Evolutionary conservation across 495 filamentous ascomycete genomes (phyloP).

Genomic region (Xylaria venustula): DNA sequence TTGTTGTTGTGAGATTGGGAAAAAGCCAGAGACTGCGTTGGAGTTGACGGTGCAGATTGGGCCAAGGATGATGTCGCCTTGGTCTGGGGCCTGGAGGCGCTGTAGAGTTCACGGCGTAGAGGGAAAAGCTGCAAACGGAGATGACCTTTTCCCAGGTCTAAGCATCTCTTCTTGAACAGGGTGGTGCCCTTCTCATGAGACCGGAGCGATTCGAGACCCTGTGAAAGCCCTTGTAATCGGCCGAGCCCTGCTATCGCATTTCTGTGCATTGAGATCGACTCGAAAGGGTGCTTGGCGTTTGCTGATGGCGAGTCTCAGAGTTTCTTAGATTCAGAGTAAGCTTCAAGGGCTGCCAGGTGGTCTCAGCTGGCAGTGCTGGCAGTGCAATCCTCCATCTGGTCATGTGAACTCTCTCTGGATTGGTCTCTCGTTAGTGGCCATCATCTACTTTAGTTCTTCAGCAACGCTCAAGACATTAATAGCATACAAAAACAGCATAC

Average conservation of each 20-base stretch:
- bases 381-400: no score
- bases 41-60: not conserved
- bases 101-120: not conserved
- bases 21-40: not conserved
- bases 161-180: not conserved
- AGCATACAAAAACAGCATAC: no score
- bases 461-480: no score
- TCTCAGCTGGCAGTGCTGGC: no score
- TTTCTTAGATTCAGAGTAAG: not conserved
- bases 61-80: not conserved
- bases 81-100: not conserved
- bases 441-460: no score
- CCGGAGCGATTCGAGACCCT: not conserved
- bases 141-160: not conserved
- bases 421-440: no score
- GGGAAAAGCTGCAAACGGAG: not conserved
- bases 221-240: slow-evolving; percentile 12
- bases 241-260: slow-evolving; percentile 23
- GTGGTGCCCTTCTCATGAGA: not conserved
- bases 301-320: not conserved
- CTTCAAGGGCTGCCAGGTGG: not conserved
- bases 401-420: no score
- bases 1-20: not conserved
- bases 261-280: slow-evolving; percentile 18
- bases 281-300: not conserved